A percentile compares a stretch with the other conserved stretches of the same genome.
Evolutionary conservation across 148 eudicot species (phyloP).

Genomic region (Chenopodium berlandieri): DNA sequence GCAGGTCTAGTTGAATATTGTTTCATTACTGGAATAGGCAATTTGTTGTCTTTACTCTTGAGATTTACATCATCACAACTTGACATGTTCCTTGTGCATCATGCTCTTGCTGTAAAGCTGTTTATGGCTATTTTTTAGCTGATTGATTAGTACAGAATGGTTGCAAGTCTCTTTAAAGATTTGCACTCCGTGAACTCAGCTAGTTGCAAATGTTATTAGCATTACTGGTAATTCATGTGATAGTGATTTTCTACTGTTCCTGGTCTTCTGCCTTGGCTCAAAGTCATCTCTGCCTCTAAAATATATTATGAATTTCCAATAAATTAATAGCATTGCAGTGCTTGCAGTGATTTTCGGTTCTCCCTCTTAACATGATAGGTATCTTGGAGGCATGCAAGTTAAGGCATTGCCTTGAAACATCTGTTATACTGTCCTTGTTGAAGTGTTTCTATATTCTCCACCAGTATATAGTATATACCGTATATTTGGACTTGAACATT

Average conservation of each 20-base stretch:
- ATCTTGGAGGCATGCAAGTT: not conserved
- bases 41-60: not conserved
- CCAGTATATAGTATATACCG: not conserved
- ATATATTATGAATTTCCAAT: not conserved
- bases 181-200: not conserved
- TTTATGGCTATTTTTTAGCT: not conserved
- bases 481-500: not conserved
- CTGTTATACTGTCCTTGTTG: not conserved
- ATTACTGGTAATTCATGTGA: not conserved
- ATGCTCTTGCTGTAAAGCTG: not conserved
- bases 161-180: not conserved
- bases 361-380: not conserved
- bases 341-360: not conserved
- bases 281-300: not conserved
- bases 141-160: not conserved
- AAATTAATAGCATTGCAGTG: not conserved
- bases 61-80: not conserved
- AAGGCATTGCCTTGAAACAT: not conserved
- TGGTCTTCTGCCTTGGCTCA: not conserved
- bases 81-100: not conserved
- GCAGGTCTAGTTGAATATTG: not conserved
- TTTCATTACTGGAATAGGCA: not conserved
- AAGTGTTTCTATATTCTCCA: not conserved
- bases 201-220: not conserved
- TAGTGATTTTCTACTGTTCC: not conserved